These are phyloP conservation scores for Diaporthe citrichinensis DNA, from an alignment of 2,329 filamentous ascomycete species.

Conservation along the genomic window DNA sequence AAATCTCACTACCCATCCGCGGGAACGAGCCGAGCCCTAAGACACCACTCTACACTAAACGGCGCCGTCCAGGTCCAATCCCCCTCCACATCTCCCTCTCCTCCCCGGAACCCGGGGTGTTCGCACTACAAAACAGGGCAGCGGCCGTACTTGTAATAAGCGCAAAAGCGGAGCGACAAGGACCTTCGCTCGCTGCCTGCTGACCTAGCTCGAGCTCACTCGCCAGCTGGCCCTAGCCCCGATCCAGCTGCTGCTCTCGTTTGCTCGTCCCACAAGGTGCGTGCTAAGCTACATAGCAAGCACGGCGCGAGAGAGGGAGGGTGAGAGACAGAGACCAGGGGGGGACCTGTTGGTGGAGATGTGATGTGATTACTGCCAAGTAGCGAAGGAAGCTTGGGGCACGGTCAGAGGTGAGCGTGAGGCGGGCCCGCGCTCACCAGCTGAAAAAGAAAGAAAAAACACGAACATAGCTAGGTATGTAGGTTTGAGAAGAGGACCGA, in stretches of 20 bases:
- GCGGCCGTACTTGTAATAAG: constrained; percentile 8
- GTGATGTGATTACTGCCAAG: constrained; percentile 28
- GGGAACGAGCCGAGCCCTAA: constrained; percentile 30
- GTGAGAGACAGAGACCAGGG: neutral
- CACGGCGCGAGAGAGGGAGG: neutral
- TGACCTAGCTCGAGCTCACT: constrained; percentile 4
- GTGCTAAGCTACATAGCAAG: neutral
- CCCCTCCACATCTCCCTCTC: neutral
- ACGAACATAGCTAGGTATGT: neutral
- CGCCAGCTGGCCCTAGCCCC: constrained; percentile 23
- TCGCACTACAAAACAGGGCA: constrained; percentile 27
- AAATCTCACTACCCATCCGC: constrained; percentile 4
- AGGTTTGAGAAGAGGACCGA: neutral
- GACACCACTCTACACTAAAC: constrained; percentile 23
- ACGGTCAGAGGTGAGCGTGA: neutral
- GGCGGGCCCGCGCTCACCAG: neutral
- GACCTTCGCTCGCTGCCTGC: neutral
- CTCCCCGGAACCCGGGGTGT: neutral
- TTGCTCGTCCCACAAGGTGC: neutral
- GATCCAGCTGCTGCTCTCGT: neutral
- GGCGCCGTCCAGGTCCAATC: constrained; percentile 10
- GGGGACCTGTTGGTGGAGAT: neutral
- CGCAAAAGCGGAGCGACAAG: neutral
- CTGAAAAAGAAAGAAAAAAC: neutral
- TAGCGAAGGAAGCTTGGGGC: constrained; percentile 23